Evolutionary conservation across 306 rosid species (phyloP).

Genomic region (Dryas alaskensis): DNA sequence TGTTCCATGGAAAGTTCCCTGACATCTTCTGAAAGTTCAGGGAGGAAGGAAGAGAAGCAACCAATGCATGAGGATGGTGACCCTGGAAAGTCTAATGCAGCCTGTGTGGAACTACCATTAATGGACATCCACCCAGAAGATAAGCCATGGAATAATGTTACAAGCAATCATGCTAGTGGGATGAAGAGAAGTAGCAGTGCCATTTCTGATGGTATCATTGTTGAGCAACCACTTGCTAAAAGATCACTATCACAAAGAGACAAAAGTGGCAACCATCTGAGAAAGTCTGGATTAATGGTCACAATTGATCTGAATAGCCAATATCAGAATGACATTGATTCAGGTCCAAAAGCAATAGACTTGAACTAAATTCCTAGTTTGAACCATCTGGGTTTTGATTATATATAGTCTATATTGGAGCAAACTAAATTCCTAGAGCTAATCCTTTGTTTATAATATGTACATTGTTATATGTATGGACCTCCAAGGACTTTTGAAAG

Average conservation of each 20-base stretch:
- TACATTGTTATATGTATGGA: slow-evolving; percentile 43
- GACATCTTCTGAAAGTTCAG: slow-evolving; percentile 74
- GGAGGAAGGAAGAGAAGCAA: slow-evolving; percentile 48
- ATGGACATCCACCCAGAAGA: slow-evolving; percentile 36
- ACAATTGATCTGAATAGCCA: slow-evolving; percentile 66
- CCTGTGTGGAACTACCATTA: slow-evolving; percentile 47
- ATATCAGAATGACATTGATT: slow-evolving; percentile 55
- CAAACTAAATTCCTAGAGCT: slow-evolving; percentile 29
- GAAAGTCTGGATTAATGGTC: slow-evolving; percentile 34
- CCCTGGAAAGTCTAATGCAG: slow-evolving; percentile 25
- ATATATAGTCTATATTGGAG: slow-evolving; percentile 23
- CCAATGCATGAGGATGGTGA: slow-evolving; percentile 28
- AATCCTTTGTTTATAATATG: slow-evolving; percentile 40
- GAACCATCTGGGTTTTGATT: slow-evolving; percentile 31
- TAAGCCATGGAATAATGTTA: slow-evolving; percentile 29
- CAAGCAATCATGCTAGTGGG: slow-evolving; percentile 31
- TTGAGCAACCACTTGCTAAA: slow-evolving; percentile 49
- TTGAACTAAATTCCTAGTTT: slow-evolving; percentile 38
- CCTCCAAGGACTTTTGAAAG: slow-evolving; percentile 31
- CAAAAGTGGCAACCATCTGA: slow-evolving; percentile 32
- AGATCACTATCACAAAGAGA: slow-evolving; percentile 29
- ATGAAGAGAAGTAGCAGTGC: slow-evolving; percentile 57
- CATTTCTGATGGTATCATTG: slow-evolving; percentile 43
- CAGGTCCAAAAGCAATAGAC: slow-evolving; percentile 52
- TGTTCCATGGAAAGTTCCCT: slow-evolving; percentile 83